Base-by-base conservation (phyloP, 192 early-diverging fungal species). In the Coemansia erecta region DNA sequence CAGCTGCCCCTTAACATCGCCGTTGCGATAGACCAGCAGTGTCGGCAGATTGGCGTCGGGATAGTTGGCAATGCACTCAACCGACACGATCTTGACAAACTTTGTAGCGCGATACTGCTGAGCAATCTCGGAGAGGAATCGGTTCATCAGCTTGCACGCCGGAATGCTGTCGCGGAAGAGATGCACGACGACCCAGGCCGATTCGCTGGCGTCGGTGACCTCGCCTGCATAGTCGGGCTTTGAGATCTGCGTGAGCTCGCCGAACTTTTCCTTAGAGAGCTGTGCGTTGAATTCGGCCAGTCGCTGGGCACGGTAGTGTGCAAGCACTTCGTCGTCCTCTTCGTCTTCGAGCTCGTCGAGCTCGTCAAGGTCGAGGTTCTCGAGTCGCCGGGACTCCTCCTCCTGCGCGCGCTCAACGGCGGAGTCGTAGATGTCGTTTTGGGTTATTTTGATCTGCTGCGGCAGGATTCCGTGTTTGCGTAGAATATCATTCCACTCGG, bases 11-110 rank as follows among this genome's bases (percentile, higher is more conserved):
- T 83, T 84, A 52, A 97, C 79, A 56, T 99, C 95, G 23, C 94
- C 92, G 6, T 91, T 68, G 13, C 86, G 86, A 71, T 98, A 99
- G 49, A 99, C 83, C 48, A 99, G 69, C n/a, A 99, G 67, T 0
- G 97, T 97, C 8, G 90, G 92, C 53, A 93, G 57, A 67, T 92
- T 91, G 23, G 69, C 74, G 69, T 99, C 97, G 2, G 97, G 97
- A 64, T 96, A 99, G 59, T 94, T 91, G 39, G 88, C 89, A 62
- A 98, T 96, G 77, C 94, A 95, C 62, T 94, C 91, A 59, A 93
- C 90, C 10, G 87, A 91, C 19, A 93, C 81, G 61, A 97, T 97
- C 66, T 95, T 95, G 45, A 91, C 58, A 77, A 99, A 99, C 81
- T 99, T 99, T 56, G 89, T 91, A 5, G 91, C 83, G 22, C 85